Percentiles rank a stretch among this genome's conserved stretches.
phyloP scores from a whole-genome alignment of 1,284 basidiomycete species.

The Sporisorium iseilematis-ciliati region DNA sequence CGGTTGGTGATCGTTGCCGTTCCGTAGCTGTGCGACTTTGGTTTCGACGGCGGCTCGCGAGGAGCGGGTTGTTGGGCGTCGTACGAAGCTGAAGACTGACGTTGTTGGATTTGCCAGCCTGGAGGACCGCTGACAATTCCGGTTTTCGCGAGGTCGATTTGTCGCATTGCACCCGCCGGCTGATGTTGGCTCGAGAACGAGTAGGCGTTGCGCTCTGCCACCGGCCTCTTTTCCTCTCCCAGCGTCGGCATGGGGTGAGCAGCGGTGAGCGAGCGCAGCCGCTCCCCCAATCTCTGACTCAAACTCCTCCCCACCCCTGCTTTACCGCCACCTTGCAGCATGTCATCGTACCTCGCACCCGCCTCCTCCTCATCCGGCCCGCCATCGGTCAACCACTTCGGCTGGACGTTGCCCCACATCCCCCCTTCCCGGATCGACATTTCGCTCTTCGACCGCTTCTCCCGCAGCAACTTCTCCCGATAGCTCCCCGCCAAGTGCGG shows the following conservation, averaged over 20 bases:
- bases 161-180: constrained; percentile 16
- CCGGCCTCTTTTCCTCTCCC: background rate
- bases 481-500: constrained; percentile 51
- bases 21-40: background rate
- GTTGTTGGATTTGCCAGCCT: constrained; percentile 33
- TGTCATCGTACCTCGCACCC: constrained; percentile 19
- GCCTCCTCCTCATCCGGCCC: constrained; percentile 36
- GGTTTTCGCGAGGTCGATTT: constrained; percentile 15
- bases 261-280: constrained; percentile 20
- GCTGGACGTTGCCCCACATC: constrained; percentile 20
- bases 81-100: background rate
- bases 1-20: background rate
- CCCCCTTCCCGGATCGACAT: constrained; percentile 6
- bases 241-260: background rate
- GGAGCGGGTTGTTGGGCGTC: background rate
- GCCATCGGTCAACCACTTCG: constrained; percentile 28
- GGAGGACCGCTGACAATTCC: background rate
- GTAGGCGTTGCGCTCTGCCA: constrained; percentile 14
- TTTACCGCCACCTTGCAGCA: constrained; percentile 7
- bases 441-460: constrained; percentile 11
- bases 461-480: constrained; percentile 27
- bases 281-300: constrained; percentile 42
- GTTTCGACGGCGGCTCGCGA: no score
- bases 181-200: constrained; percentile 31
- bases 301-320: constrained; percentile 21